Percentiles rank a stretch among this genome's conserved stretches.
These are phyloP conservation scores for Eimeria tenella DNA, from an alignment of 169 alveolate genomes.

Conservation along the genomic window DNA sequence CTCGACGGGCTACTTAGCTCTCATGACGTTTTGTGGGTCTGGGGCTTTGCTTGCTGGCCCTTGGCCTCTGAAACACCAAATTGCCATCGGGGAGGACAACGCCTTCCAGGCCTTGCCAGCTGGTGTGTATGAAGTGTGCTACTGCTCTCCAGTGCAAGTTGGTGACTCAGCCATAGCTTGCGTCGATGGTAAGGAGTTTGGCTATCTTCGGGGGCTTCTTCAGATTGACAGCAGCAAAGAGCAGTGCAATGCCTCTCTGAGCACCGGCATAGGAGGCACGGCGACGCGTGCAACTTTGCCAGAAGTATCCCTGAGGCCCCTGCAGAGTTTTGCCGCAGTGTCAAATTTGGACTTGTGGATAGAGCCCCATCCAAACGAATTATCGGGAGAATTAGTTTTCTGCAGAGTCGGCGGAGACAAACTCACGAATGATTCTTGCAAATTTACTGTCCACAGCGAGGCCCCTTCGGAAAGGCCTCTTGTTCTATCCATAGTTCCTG, in stretches of 20 bases:
- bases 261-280: neutral
- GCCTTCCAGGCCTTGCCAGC: slow-evolving; percentile 6
- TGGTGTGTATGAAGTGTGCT: slow-evolving; percentile 60
- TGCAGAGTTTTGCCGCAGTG: neutral
- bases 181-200: slow-evolving; percentile 33
- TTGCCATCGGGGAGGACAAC: neutral
- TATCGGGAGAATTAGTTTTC: slow-evolving; percentile 17
- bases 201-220: slow-evolving; percentile 39
- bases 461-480: neutral
- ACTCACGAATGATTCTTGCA: slow-evolving; percentile 26
- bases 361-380: slow-evolving; percentile 10
- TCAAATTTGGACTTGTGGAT: neutral
- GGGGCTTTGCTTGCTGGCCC: slow-evolving; percentile 65
- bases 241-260: neutral
- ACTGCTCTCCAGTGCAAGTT: slow-evolving; percentile 55
- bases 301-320: neutral
- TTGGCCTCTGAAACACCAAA: slow-evolving; percentile 1
- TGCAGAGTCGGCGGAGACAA: slow-evolving; percentile 14
- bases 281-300: neutral
- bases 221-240: neutral
- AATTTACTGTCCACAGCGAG: slow-evolving; percentile 20
- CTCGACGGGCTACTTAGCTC: slow-evolving; percentile 17
- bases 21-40: slow-evolving; percentile 44
- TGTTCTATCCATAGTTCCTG: slow-evolving; percentile 28
- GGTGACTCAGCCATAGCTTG: slow-evolving; percentile 37